phyloP scores from a whole-genome alignment of 306 rosid genomes.

The Fragaria vesca region DNA sequence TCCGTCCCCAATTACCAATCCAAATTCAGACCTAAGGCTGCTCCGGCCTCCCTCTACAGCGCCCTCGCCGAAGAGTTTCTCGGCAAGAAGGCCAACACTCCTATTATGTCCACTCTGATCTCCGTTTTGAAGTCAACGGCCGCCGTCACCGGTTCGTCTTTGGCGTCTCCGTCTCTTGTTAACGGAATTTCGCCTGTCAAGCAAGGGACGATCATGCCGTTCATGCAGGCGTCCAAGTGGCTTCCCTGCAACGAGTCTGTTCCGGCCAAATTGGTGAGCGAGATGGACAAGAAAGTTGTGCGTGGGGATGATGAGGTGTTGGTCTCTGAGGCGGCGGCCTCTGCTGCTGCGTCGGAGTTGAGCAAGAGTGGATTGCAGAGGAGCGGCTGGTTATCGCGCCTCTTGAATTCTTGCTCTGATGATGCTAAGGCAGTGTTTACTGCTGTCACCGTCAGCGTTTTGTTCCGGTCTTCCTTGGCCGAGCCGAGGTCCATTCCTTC shows the following conservation, averaged over 20 bases:
- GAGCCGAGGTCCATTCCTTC: slow-evolving; percentile 96
- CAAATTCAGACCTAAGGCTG: slow-evolving; percentile 5
- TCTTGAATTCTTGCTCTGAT: slow-evolving; percentile 56
- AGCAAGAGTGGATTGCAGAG: slow-evolving; percentile 32
- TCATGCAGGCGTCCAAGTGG: slow-evolving; percentile 73
- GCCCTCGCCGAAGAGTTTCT: slow-evolving; percentile 63
- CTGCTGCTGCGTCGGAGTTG: slow-evolving; percentile 9
- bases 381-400: slow-evolving; percentile 62
- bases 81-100: slow-evolving; percentile 45
- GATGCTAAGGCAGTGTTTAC: slow-evolving; percentile 82
- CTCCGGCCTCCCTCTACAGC: slow-evolving; percentile 35
- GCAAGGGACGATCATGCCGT: slow-evolving; percentile 57
- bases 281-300: slow-evolving; percentile 57
- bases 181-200: slow-evolving; percentile 60
- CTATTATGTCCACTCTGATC: slow-evolving; percentile 62
- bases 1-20: slow-evolving; percentile 40
- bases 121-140: slow-evolving; percentile 79
- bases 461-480: slow-evolving; percentile 75
- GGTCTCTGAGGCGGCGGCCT: background rate
- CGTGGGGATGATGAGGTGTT: background rate
- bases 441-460: slow-evolving; percentile 68
- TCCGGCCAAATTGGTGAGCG: slow-evolving; percentile 35
- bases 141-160: slow-evolving; percentile 38
- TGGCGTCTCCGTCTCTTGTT: slow-evolving; percentile 26
- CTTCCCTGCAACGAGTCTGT: slow-evolving; percentile 62